Conservation (phyloP, 2,329 filamentous ascomycete species). For the Diaporthe vexans region DNA sequence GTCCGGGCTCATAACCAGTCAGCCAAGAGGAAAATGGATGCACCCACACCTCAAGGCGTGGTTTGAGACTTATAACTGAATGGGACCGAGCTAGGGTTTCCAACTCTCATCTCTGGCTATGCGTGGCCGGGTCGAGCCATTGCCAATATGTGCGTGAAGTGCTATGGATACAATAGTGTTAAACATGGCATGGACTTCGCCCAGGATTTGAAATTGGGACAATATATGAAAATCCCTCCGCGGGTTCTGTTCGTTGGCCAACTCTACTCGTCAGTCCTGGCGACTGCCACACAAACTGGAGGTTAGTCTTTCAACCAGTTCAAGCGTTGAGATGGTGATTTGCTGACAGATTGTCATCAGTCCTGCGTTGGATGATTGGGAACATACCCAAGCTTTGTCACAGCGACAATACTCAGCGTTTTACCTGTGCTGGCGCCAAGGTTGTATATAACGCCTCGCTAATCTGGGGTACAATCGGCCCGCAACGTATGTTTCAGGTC, state of each 20-base stretch:
- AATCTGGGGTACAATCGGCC: slow-evolving; percentile 52
- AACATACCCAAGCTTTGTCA: slow-evolving; percentile 49
- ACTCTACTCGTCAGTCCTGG: slow-evolving; percentile 51
- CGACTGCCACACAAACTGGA: slow-evolving; percentile 50
- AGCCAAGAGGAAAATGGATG: no score
- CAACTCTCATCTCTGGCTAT: slow-evolving; percentile 50
- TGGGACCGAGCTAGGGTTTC: no score
- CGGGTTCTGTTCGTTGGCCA: slow-evolving; percentile 52
- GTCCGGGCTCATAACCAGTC: no score
- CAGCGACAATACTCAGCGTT: slow-evolving; percentile 49
- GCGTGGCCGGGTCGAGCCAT: slow-evolving; percentile 50
- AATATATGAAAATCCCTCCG: slow-evolving; percentile 52
- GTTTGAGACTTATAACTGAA: no score
- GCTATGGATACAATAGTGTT: slow-evolving; percentile 52
- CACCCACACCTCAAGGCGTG: no score
- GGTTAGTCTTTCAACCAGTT: slow-evolving; percentile 42
- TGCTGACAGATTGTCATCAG: slow-evolving; percentile 11
- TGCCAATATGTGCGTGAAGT: slow-evolving; percentile 53
- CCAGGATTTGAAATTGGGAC: slow-evolving; percentile 50
- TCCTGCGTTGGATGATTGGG: slow-evolving; percentile 48
- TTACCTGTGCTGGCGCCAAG: slow-evolving; percentile 51
- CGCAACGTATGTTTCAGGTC: slow-evolving; percentile 50
- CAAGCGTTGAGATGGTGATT: neutral
- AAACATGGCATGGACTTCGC: slow-evolving; percentile 52
- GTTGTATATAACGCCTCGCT: slow-evolving; percentile 52